Conservation (phyloP, 305 asterid species). For the Solanum hybrid region DNA sequence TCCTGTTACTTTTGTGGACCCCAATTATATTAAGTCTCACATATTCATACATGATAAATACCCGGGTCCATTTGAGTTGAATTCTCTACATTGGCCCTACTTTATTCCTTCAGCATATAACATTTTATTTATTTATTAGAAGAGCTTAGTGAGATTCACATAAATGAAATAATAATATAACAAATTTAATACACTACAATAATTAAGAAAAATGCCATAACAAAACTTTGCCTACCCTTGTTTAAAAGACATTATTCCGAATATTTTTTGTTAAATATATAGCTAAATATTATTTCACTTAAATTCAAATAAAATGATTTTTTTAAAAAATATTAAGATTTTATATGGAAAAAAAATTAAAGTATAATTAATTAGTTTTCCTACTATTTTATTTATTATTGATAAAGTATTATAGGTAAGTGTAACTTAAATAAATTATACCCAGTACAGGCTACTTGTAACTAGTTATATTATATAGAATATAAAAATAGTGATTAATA, state of each 20-base stretch:
- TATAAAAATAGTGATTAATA: too few relatives aligned
- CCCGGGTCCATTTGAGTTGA: background rate
- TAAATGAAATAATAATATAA: too few relatives aligned
- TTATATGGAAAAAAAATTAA: background rate
- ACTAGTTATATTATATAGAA: too few relatives aligned
- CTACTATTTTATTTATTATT: background rate
- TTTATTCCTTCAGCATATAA: background rate
- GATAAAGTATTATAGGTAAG: background rate
- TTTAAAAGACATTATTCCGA: background rate
- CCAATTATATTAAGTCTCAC: background rate
- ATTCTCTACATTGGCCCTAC: background rate
- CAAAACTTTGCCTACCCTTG: background rate
- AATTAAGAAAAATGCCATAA: background rate
- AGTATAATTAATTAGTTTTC: too few relatives aligned
- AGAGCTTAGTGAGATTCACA: too few relatives aligned
- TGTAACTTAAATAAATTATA: background rate
- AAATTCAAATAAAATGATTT: background rate
- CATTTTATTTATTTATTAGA: background rate
- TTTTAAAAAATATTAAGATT: background rate
- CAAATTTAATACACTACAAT: background rate
- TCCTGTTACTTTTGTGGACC: background rate
- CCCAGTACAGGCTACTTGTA: too few relatives aligned
- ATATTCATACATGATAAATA: background rate
- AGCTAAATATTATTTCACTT: background rate
- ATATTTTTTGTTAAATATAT: background rate